These are phyloP conservation scores for Mariannaea sp. DNA, from an alignment of 2,329 filamentous ascomycete species.

Conservation along the genomic window DNA sequence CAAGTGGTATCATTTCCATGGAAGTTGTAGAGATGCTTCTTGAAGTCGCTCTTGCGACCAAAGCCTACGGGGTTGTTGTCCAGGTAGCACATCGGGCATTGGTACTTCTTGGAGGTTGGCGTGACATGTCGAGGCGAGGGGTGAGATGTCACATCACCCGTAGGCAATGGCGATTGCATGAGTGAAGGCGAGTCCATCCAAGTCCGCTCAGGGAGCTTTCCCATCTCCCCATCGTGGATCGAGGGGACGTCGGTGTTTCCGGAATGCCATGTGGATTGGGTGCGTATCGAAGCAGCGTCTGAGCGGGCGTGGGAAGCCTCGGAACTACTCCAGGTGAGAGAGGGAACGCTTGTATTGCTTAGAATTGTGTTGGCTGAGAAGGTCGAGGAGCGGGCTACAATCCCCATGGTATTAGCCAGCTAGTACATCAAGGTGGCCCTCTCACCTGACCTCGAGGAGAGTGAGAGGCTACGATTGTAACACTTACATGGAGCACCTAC, in stretches of 20 bases:
- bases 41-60: constrained; percentile 53
- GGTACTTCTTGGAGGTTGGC: constrained; percentile 48
- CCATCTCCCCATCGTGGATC: constrained; percentile 43
- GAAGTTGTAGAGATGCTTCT: constrained; percentile 55
- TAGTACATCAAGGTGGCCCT: neutral
- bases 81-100: constrained; percentile 53
- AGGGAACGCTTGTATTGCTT: constrained; percentile 48
- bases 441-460: neutral
- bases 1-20: constrained; percentile 50
- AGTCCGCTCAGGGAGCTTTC: constrained; percentile 43
- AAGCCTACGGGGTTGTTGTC: constrained; percentile 53
- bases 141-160: constrained; percentile 42
- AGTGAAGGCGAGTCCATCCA: constrained; percentile 48
- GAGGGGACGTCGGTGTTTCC: constrained; percentile 40
- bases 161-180: constrained; percentile 43
- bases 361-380: constrained; percentile 48
- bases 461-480: neutral
- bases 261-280: constrained; percentile 47
- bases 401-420: constrained; percentile 20
- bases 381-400: constrained; percentile 47
- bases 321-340: constrained; percentile 49
- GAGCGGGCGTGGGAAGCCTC: constrained; percentile 47
- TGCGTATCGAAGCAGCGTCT: constrained; percentile 47
- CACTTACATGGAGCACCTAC: constrained; percentile 46
- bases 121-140: constrained; percentile 45